A percentile compares a stretch with the other conserved stretches of the same genome.
These are phyloP conservation scores for Leishmania tarentolae DNA, from an alignment of 208 protist genomes.

Conservation along the genomic window DNA sequence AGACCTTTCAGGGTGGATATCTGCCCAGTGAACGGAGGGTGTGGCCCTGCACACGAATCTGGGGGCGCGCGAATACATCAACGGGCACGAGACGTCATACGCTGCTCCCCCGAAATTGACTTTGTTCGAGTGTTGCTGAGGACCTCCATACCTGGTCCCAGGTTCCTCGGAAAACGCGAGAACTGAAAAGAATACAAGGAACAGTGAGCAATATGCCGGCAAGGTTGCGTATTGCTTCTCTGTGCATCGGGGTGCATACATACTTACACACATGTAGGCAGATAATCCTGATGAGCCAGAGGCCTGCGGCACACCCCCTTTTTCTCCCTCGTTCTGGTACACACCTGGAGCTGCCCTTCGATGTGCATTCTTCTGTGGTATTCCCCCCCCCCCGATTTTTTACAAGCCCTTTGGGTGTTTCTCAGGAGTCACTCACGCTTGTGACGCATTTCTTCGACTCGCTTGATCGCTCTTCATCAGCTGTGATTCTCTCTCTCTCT, in stretches of 20 bases:
- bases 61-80: slow-evolving; percentile 52
- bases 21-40: slow-evolving; percentile 11
- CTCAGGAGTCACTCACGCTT: too few species aligned
- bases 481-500: neutral
- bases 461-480: neutral
- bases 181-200: neutral
- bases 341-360: neutral
- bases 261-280: neutral
- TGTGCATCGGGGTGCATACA: neutral
- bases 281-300: neutral
- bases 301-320: neutral
- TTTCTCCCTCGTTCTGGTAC: neutral
- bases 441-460: too few species aligned
- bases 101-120: slow-evolving; percentile 7
- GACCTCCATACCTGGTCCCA: slow-evolving; percentile 36
- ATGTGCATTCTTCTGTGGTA: neutral
- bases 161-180: neutral
- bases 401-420: neutral
- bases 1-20: slow-evolving; percentile 38
- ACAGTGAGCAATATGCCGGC: neutral
- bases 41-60: slow-evolving; percentile 11
- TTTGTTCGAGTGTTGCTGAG: slow-evolving; percentile 42
- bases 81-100: slow-evolving; percentile 30
- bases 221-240: neutral
- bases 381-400: neutral